Evolutionary conservation across 148 eudicot genomes (phyloP), one percentile per base, ranked within the genome.

Genomic region (Persicaria tinctoria): DNA sequence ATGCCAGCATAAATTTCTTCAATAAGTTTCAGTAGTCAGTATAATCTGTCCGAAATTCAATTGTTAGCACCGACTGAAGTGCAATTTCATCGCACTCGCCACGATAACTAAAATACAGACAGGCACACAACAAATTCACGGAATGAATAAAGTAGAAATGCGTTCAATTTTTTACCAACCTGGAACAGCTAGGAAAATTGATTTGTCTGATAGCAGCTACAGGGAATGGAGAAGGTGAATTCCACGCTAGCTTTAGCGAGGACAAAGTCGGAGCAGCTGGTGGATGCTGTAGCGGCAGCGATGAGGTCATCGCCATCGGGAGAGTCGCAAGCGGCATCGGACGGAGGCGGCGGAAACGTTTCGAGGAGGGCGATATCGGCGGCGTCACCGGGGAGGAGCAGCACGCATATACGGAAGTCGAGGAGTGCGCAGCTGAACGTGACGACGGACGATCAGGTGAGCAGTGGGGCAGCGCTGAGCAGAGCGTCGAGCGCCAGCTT

Each of bases 401-500:
- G 78, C 76, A 80, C 82, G 4, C 93, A 94, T 84, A 89, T 94
- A 54, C 82, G 96, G 80, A 92, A 94, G 81, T 70, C 97, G 56
- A 90, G 98, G 14, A 92, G 97, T 63, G 97, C 96, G 8, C 98
- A 94, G 53, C 18, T 94, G 76, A 89, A 87, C 69, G 68, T 85
- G 17, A 86, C 86, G n/a, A 16, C 79, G 0, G 89, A 89, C 14
- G 81, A 83, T 4, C 92, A 93, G 6, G 82, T 93, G 12, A 83
- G 83, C 85, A 87, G 93, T 54, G 93, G 98, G 44, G 97, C 98
- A 0, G 97, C 97, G 16, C 78, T 94, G 20, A 94, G 98, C 80
- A 75, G 98, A 49, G 98, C 98, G 23, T 94, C 98, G 1, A 91
- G 97, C 68, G 98, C 97, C 10, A 94, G 98, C 79, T 76, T 94